These are phyloP conservation scores for Tolypocladium capitatum DNA, from an alignment of 2,329 filamentous ascomycete genomes.

Conservation along the genomic window DNA sequence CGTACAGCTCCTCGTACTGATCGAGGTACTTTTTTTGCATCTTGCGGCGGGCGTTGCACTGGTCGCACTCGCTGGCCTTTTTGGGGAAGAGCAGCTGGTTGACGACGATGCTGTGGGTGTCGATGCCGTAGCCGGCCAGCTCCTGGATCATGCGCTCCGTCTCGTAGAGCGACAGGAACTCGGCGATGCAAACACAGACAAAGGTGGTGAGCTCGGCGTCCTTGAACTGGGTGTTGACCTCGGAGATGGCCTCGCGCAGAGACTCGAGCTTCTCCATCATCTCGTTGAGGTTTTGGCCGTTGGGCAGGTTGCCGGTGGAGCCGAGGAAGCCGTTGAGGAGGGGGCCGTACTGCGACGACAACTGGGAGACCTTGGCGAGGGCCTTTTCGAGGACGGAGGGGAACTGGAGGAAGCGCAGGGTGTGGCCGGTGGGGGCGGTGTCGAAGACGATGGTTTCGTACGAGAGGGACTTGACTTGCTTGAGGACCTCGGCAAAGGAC, in stretches of 20 bases:
- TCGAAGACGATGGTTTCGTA: slow-evolving; percentile 99
- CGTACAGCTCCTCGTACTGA: slow-evolving; percentile 96
- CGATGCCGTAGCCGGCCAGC: slow-evolving; percentile 81
- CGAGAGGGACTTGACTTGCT: slow-evolving; percentile 96
- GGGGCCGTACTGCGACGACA: slow-evolving; percentile 87
- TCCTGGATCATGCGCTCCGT: slow-evolving; percentile 99
- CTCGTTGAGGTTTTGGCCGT: slow-evolving; percentile 84
- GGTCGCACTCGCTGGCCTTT: slow-evolving; percentile 73
- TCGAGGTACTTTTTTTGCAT: slow-evolving; percentile 99
- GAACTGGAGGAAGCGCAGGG: slow-evolving; percentile 95
- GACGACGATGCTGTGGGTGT: slow-evolving; percentile 94
- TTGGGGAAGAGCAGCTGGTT: slow-evolving; percentile 95
- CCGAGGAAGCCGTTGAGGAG: slow-evolving; percentile 91
- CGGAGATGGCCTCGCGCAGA: slow-evolving; percentile 79
- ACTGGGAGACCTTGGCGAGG: slow-evolving; percentile 88
- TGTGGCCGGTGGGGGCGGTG: slow-evolving; percentile 94
- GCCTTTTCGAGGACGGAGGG: slow-evolving; percentile 97
- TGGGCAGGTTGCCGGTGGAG: slow-evolving; percentile 59
- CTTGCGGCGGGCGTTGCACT: slow-evolving; percentile 86
- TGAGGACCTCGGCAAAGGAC: slow-evolving; percentile 98
- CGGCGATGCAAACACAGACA: slow-evolving; percentile 94
- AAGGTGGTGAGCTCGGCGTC: slow-evolving; percentile 91
- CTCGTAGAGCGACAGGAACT: slow-evolving; percentile 94
- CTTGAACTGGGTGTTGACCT: slow-evolving; percentile 98
- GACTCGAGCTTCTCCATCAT: slow-evolving; percentile 92